Base-by-base conservation (phyloP, 1,284 basidiomycete genomes). In the Stygiomarasmius scandens region DNA sequence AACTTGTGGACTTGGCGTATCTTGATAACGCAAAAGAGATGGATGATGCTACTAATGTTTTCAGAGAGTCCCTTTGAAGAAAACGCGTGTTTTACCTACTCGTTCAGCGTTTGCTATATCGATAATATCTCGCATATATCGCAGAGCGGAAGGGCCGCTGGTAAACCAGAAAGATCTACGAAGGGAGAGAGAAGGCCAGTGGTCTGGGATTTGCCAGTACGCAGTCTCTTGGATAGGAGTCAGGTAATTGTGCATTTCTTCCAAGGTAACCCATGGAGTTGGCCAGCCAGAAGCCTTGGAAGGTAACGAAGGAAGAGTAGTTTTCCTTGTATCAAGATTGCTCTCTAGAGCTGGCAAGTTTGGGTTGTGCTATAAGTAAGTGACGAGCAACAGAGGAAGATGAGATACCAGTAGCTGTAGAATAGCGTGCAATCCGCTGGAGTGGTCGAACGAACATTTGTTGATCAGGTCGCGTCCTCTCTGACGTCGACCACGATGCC, bases 401-500 rank as follows among this genome's bases (percentile, higher is more conserved):
- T n/a, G 20, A 50, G 34, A 24, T 52, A 38, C 32, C 23, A 52
- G 4, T n/a, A n/a, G n/a, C 20, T 38, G 50, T 38, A 23, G 19
- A 52, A 20, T 22, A 29, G 44, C 22, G 49, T n/a, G 29, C 19
- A 22, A 53, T 56, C 56, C 38, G 54, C 36, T 20, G 16, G 25
- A 32, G 27, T 44, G 25, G 48, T 34, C 25, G 36, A 38, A 16
- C 52, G 34, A 24, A 53, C 32, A 24, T 29, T 49, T 5, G 6
- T 47, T 47, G 46, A 23, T 22, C 14, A 51, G 5, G 52, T 16
- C 41, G 41, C 25, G 52, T 29, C 27, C 10, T 34, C 19, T 20
- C n/a, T 9, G 23, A 46, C 25, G 23, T 24, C 22, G 29, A 82
- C 82, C 79, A 65, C 79, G 44, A 74, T 78, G 32, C 70, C 76